Evolutionary conservation across 202 grass and related monocot species (phyloP).

Genomic region (Schoenoplectus triqueter): DNA sequence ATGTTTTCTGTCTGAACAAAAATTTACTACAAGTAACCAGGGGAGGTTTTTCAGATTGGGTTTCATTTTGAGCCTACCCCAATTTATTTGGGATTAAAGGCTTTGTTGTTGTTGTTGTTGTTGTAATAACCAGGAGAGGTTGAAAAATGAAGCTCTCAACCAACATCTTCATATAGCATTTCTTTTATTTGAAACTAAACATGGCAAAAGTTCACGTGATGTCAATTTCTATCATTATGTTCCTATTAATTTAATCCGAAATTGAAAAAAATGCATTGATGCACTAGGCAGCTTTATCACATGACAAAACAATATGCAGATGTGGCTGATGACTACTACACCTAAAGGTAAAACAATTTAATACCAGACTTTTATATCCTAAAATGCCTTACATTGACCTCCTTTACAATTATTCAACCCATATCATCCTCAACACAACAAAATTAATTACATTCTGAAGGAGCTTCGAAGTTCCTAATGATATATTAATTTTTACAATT

Average conservation of each 20-base stretch:
- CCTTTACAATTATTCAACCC: background rate
- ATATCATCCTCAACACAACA: background rate
- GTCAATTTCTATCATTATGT: background rate
- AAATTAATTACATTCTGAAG: background rate
- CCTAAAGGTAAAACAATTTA: background rate
- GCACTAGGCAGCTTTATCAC: background rate
- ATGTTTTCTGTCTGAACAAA: constrained; percentile 1
- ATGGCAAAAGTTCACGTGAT: background rate
- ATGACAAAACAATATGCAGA: background rate
- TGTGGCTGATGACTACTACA: background rate
- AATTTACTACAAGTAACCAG: background rate
- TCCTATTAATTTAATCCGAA: background rate
- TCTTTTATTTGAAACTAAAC: constrained; percentile 1
- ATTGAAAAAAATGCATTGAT: background rate
- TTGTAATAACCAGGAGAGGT: background rate
- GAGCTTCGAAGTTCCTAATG: background rate
- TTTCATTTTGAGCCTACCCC: too few species aligned
- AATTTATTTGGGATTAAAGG: too few species aligned
- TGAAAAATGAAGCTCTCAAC: background rate
- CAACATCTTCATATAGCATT: too few species aligned
- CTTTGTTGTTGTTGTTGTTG: too few species aligned
- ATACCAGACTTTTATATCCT: background rate
- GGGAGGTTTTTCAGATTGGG: too few species aligned
- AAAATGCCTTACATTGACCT: background rate
- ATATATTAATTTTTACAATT: background rate